A percentile compares a stretch with the other conserved stretches of the same genome.
These are phyloP conservation scores for Aaosphaeria pasadenensis DNA, from an alignment of 2,329 filamentous ascomycete species.

Conservation along the genomic window DNA sequence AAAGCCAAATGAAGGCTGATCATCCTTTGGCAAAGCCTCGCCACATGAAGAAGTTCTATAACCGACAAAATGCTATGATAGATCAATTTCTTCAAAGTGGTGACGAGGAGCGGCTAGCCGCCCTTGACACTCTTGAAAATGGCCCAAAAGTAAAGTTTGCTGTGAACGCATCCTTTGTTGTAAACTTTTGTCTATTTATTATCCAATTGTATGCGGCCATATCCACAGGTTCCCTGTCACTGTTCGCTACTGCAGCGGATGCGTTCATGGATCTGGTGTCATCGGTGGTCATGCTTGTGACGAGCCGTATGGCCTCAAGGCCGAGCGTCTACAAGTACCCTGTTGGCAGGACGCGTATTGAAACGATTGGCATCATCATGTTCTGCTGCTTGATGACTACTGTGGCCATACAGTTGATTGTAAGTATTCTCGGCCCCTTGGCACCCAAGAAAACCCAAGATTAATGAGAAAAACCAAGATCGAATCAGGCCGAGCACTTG, in stretches of 20 bases:
- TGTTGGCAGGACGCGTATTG: slow-evolving; percentile 60
- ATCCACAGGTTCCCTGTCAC: slow-evolving; percentile 58
- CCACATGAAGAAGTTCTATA: slow-evolving; percentile 43
- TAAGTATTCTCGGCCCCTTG: slow-evolving; percentile 29
- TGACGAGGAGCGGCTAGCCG: slow-evolving; percentile 53
- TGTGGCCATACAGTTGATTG: slow-evolving; percentile 60
- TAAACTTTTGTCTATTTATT: slow-evolving; percentile 50
- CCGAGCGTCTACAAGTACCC: slow-evolving; percentile 63
- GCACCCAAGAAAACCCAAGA: neutral
- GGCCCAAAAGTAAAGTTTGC: slow-evolving; percentile 39
- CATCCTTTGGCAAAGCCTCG: slow-evolving; percentile 41
- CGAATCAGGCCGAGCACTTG: slow-evolving; percentile 55
- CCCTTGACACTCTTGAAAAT: slow-evolving; percentile 52
- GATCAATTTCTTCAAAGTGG: slow-evolving; percentile 53
- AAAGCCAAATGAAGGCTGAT: slow-evolving; percentile 48
- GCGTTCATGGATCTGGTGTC: slow-evolving; percentile 66
- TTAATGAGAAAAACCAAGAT: slow-evolving; percentile 38
- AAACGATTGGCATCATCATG: slow-evolving; percentile 64
- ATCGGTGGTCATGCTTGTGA: slow-evolving; percentile 61
- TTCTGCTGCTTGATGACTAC: slow-evolving; percentile 67
- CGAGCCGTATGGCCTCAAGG: slow-evolving; percentile 56
- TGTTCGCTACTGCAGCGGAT: slow-evolving; percentile 65
- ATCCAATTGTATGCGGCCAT: slow-evolving; percentile 60
- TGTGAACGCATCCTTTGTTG: slow-evolving; percentile 36
- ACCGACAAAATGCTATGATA: slow-evolving; percentile 39